Conservation (phyloP, 208 protist genomes). For the Crithidia mellificae region DNA sequence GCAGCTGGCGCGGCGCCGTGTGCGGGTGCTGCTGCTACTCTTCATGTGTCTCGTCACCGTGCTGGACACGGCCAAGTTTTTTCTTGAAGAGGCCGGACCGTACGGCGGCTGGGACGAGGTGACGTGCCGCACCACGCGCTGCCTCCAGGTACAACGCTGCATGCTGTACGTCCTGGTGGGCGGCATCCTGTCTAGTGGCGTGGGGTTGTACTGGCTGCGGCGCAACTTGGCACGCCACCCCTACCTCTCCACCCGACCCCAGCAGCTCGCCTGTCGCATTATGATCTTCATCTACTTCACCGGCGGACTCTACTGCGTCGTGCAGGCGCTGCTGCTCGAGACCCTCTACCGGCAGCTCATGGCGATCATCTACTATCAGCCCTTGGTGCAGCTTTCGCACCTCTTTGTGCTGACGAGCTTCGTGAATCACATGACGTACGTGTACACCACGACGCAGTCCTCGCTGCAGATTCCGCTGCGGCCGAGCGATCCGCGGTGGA, state of each 20-base stretch:
- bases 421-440: conserved; percentile 76
- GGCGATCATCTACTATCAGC: conserved; percentile 66
- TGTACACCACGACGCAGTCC: conserved; percentile 64
- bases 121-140: conserved; percentile 35
- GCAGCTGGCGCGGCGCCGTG: conserved; percentile 40
- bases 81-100: conserved; percentile 35
- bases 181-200: conserved; percentile 49
- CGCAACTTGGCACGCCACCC: conserved; percentile 56
- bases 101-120: conserved; percentile 33
- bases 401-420: conserved; percentile 70
- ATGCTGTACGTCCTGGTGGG: conserved; percentile 51
- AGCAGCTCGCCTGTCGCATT: conserved; percentile 78
- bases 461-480: conserved; percentile 65
- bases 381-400: conserved; percentile 61
- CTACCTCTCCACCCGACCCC: conserved; percentile 75
- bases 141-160: conserved; percentile 27
- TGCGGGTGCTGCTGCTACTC: conserved; percentile 24
- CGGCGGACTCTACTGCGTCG: conserved; percentile 57
- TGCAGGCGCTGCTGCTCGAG: conserved; percentile 47
- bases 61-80: conserved; percentile 42
- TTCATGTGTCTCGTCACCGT: conserved; percentile 38
- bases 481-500: conserved; percentile 65
- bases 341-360: conserved; percentile 56
- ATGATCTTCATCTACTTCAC: conserved; percentile 84
- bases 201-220: conserved; percentile 57